Conservation (phyloP, 164 flowering plant species). For the Stephania japonica region DNA sequence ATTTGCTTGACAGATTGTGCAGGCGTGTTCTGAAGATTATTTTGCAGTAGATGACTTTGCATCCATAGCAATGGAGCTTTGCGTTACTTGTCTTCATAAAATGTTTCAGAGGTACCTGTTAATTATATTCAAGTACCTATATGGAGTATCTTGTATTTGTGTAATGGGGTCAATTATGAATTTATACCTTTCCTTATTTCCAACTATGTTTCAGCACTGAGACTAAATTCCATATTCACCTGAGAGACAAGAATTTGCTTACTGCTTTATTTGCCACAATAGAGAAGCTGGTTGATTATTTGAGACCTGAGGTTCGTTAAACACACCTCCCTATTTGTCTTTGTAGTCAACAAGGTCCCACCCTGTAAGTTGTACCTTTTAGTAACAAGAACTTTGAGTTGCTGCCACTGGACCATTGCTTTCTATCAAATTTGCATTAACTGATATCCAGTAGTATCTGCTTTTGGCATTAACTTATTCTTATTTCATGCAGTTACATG, state of each 20-base stretch:
- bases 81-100: constrained; percentile 45
- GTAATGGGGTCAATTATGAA: background rate
- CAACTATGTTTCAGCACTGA: constrained; percentile 31
- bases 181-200: background rate
- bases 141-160: background rate
- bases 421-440: background rate
- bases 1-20: constrained; percentile 56
- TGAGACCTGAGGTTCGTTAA: constrained; percentile 43
- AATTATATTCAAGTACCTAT: background rate
- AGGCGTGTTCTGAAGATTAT: constrained; percentile 59
- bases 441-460: background rate
- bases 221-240: constrained; percentile 24
- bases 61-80: constrained; percentile 51
- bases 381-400: background rate
- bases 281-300: constrained; percentile 40
- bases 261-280: constrained; percentile 40
- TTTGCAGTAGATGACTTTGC: constrained; percentile 52
- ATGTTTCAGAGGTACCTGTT: constrained; percentile 39
- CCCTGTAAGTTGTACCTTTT: background rate
- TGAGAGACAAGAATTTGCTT: constrained; percentile 32
- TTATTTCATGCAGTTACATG: constrained; percentile 49
- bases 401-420: background rate
- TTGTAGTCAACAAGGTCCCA: background rate
- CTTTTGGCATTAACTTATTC: background rate
- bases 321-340: background rate